Percentiles rank a stretch among this genome's conserved stretches.
Evolutionary conservation across 2,329 filamentous ascomycete genomes (phyloP).

Genomic region (Eutypella sp.): DNA sequence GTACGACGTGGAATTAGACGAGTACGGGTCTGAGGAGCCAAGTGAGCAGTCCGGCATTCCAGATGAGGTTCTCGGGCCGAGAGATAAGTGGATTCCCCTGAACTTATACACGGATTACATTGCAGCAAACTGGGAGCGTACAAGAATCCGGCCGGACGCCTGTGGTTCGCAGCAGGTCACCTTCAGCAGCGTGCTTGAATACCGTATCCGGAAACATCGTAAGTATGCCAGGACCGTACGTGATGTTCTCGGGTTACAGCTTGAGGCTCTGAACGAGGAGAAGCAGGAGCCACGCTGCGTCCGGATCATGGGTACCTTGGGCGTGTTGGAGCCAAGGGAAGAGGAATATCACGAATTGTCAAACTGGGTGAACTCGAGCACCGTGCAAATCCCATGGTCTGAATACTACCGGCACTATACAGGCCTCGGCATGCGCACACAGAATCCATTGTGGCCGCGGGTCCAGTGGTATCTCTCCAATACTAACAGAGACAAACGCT

Average conservation of each 20-base stretch:
- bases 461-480: background rate
- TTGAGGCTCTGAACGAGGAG: too few species aligned
- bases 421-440: background rate
- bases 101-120: background rate
- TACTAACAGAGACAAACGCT: background rate
- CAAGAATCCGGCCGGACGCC: too few species aligned
- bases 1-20: background rate
- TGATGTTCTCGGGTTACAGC: too few species aligned
- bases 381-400: background rate
- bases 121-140: background rate
- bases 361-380: background rate
- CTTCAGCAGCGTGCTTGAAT: too few species aligned
- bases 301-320: too few species aligned
- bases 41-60: too few species aligned
- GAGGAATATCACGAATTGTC: background rate
- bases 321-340: too few species aligned
- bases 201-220: too few species aligned
- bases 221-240: too few species aligned
- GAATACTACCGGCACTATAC: background rate
- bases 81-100: background rate
- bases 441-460: background rate
- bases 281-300: too few species aligned
- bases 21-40: too few species aligned
- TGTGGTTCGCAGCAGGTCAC: too few species aligned
- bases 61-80: background rate